A percentile compares a stretch with the other conserved stretches of the same genome.
Evolutionary conservation across 345 rosid species (phyloP).

Genomic region (Eucalyptus tenuipes): DNA sequence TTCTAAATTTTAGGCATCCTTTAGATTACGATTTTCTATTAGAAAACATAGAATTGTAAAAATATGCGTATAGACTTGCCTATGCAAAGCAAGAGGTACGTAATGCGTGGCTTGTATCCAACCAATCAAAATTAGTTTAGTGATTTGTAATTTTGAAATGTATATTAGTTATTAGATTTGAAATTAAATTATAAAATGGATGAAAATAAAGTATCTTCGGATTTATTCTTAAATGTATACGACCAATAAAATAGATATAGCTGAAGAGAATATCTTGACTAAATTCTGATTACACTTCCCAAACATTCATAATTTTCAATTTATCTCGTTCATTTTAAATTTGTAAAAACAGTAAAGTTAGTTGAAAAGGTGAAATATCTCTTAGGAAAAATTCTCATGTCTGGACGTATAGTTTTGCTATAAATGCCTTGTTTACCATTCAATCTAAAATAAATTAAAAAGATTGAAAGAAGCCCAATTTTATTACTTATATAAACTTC

Average conservation of each 20-base stretch:
- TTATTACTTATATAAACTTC: not conserved
- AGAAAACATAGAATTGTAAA: no score
- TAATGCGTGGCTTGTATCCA: not conserved
- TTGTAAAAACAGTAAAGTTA: not conserved
- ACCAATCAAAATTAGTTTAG: not conserved
- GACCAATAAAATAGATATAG: not conserved
- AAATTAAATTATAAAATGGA: not conserved
- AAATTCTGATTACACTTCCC: not conserved
- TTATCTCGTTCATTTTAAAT: not conserved
- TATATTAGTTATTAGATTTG: not conserved
- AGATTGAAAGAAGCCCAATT: not conserved
- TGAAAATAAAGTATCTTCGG: not conserved
- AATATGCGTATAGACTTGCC: no score
- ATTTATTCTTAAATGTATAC: not conserved
- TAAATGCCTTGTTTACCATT: not conserved
- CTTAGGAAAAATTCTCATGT: not conserved
- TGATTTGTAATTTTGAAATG: not conserved
- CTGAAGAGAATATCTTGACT: not conserved
- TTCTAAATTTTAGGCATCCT: not conserved
- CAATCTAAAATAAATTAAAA: not conserved
- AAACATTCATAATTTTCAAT: not conserved
- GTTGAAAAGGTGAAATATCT: not conserved
- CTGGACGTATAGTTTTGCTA: not conserved
- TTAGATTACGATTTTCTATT: no score
- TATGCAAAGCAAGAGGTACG: no score